phyloP scores from a whole-genome alignment of 2,329 filamentous ascomycete genomes.

The Penicillium glabrum region DNA sequence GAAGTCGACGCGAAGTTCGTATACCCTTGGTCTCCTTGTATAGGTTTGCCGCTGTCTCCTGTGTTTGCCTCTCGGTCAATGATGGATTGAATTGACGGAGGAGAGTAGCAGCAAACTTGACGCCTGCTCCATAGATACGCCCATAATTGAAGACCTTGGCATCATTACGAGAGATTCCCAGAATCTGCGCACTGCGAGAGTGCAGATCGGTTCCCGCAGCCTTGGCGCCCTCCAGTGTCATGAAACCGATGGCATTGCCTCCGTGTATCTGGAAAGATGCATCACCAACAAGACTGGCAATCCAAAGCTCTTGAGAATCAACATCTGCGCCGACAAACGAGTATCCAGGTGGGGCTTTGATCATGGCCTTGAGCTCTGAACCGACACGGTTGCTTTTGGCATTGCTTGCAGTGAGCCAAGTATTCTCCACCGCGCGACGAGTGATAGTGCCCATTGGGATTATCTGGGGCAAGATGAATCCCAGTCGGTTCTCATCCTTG shows the following conservation, averaged over 20 bases:
- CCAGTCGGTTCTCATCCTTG: conserved; percentile 46
- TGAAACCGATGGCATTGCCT: conserved; percentile 96
- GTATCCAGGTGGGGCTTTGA: conserved; percentile 86
- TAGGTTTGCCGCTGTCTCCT: conserved; percentile 71
- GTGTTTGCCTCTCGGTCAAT: conserved; percentile 76
- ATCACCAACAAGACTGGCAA: conserved; percentile 91
- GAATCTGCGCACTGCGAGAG: conserved; percentile 85
- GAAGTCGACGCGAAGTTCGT: conserved; percentile 71
- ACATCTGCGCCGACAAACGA: conserved; percentile 96
- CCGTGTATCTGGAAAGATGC: conserved; percentile 93
- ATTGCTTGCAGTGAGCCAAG: conserved; percentile 96
- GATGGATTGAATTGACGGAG: conserved; percentile 90
- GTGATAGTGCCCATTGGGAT: conserved; percentile 99
- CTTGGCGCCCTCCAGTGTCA: conserved; percentile 97
- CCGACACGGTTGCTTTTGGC: conserved; percentile 95
- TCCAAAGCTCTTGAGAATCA: conserved; percentile 97
- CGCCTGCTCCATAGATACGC: conserved; percentile 94
- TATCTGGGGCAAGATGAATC: conserved; percentile 90
- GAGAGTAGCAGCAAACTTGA: conserved; percentile 88
- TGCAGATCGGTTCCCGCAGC: conserved; percentile 91
- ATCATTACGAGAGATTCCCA: conserved; percentile 91
- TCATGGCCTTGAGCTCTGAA: conserved; percentile 96
- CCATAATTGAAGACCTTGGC: conserved; percentile 99
- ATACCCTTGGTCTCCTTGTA: conserved; percentile 89
- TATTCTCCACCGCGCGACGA: conserved; percentile 90